Percentiles rank a stretch among this genome's conserved stretches.
These are phyloP conservation scores for Xylaria telfairii DNA, from an alignment of 495 filamentous ascomycete species.

Conservation along the genomic window DNA sequence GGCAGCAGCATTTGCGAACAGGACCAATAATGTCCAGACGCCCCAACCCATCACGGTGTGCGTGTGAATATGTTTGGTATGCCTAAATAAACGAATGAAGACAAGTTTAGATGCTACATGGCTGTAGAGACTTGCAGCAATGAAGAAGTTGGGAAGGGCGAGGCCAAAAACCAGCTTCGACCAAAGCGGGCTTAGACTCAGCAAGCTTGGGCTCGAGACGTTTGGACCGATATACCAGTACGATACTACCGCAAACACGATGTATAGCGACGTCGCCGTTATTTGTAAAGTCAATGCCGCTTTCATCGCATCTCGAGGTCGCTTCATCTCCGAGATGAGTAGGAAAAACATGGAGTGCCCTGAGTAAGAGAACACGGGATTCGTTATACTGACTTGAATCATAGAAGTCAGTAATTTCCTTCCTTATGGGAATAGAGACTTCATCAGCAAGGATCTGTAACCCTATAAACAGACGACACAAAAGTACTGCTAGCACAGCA, in stretches of 20 bases:
- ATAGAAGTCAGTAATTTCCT: neutral
- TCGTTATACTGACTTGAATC: conserved; percentile 57
- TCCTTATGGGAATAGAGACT: neutral
- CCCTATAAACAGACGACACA: neutral
- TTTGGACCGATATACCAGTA: conserved; percentile 67
- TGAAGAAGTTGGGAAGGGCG: conserved; percentile 73
- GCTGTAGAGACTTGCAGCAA: conserved; percentile 72
- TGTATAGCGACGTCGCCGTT: conserved; percentile 64
- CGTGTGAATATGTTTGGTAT: conserved; percentile 42
- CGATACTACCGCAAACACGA: conserved; percentile 65
- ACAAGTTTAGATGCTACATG: conserved; percentile 63
- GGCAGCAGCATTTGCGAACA: conserved; percentile 62
- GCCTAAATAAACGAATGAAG: conserved; percentile 64
- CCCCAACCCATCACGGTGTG: conserved; percentile 46
- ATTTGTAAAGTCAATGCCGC: conserved; percentile 64
- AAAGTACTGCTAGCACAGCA: neutral
- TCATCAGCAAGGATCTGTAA: neutral
- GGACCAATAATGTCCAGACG: conserved; percentile 62
- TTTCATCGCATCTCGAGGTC: conserved; percentile 56
- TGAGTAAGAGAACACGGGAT: conserved; percentile 68
- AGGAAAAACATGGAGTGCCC: conserved; percentile 74
- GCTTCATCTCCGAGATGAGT: conserved; percentile 69
- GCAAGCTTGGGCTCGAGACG: conserved; percentile 66
- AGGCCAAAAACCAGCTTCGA: conserved; percentile 74
- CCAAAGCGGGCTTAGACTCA: conserved; percentile 59